phyloP scores from a whole-genome alignment of 257 asterid species.

The Voacanga thouarsii region DNA sequence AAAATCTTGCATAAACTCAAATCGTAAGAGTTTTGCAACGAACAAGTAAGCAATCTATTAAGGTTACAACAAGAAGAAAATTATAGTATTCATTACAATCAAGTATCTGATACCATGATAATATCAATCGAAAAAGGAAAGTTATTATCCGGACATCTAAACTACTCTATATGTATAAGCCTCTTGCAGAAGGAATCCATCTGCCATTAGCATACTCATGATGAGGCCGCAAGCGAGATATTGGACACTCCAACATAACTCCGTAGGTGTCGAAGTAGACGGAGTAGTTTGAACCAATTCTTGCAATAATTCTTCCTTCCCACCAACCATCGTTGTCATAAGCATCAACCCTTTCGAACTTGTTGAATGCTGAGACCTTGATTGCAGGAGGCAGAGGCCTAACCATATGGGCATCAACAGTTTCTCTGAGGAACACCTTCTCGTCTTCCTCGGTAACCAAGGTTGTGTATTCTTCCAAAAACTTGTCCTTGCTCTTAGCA shows the following conservation, averaged over 20 bases:
- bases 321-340: conserved; percentile 12
- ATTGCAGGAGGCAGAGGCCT: not conserved
- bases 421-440: not conserved
- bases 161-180: no score
- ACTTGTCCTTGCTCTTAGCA: not conserved
- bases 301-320: not conserved
- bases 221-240: not conserved
- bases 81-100: no score
- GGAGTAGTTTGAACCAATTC: not conserved
- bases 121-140: no score
- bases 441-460: conserved; percentile 12
- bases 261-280: not conserved
- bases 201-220: not conserved
- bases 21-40: no score
- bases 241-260: not conserved
- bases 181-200: no score
- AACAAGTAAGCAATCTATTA: no score
- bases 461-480: conserved; percentile 10
- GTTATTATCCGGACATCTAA: no score
- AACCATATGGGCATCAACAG: not conserved
- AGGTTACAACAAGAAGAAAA: no score
- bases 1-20: no score
- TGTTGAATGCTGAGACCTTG: not conserved
- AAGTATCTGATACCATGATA: no score
- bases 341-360: conserved; percentile 5